Conservation (phyloP, 2,329 filamentous ascomycete genomes). For the Pyricularia pennisetigena region DNA sequence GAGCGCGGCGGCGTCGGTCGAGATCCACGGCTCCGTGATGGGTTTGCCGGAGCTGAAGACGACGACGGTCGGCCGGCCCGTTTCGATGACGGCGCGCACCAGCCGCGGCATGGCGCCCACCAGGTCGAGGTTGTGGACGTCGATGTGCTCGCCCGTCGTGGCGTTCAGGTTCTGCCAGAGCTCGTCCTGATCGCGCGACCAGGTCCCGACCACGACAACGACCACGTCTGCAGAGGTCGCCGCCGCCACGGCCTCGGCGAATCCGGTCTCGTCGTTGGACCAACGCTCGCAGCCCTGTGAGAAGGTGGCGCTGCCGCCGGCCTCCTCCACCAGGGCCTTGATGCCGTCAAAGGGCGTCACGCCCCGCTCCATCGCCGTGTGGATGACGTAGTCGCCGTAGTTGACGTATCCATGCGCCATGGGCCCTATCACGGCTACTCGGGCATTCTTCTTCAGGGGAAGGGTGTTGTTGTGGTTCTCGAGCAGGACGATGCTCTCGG, state of each 20-base stretch:
- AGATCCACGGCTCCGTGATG: conserved; percentile 64
- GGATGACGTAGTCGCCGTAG: conserved; percentile 66
- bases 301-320: conserved; percentile 52
- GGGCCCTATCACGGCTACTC: conserved; percentile 63
- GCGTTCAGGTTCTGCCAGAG: conserved; percentile 63
- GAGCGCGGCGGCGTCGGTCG: conserved; percentile 51
- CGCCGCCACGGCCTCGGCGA: conserved; percentile 54
- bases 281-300: conserved; percentile 63
- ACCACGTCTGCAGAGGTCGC: conserved; percentile 61
- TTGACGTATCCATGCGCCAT: conserved; percentile 53
- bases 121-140: conserved; percentile 52
- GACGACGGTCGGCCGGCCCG: conserved; percentile 57
- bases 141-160: conserved; percentile 67
- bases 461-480: conserved; percentile 46
- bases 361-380: conserved; percentile 51
- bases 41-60: conserved; percentile 63
- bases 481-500: conserved; percentile 51
- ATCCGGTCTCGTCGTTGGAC: conserved; percentile 60
- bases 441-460: conserved; percentile 52
- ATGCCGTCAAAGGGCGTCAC: conserved; percentile 64
- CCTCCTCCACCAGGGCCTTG: conserved; percentile 32
- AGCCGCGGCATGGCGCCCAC: conserved; percentile 61
- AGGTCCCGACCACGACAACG: conserved; percentile 65
- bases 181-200: conserved; percentile 63
- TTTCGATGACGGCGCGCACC: conserved; percentile 56